Evolutionary conservation across 2,329 filamentous ascomycete genomes (phyloP).

Genomic region (Diaporthe humulicola): DNA sequence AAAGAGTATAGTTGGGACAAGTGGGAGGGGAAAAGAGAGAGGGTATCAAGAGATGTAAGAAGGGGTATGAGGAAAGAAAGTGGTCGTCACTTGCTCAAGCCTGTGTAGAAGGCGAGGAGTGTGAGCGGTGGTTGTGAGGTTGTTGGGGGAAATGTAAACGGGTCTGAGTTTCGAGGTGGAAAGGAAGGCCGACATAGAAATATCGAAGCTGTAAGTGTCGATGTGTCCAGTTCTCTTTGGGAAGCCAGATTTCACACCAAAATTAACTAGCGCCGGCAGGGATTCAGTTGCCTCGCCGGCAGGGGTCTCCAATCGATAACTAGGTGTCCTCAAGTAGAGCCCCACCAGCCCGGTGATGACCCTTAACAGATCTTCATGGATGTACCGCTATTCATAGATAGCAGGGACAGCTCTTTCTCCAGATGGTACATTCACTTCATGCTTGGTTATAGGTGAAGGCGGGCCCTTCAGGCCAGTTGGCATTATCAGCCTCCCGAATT

Average conservation of each 20-base stretch:
- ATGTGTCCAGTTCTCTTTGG: constrained; percentile 40
- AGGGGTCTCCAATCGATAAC: constrained; percentile 32
- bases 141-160: not conserved
- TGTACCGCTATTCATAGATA: not conserved
- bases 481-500: constrained; percentile 20
- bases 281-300: constrained; percentile 6
- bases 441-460: not conserved
- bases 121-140: constrained; percentile 10
- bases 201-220: constrained; percentile 39
- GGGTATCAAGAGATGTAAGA: constrained; percentile 46
- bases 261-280: constrained; percentile 35
- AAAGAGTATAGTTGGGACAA: constrained; percentile 39
- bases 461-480: constrained; percentile 22
- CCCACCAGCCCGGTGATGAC: not conserved
- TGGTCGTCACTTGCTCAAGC: constrained; percentile 37
- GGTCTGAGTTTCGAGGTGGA: constrained; percentile 15
- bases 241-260: constrained; percentile 39
- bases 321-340: constrained; percentile 5
- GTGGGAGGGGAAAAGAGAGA: constrained; percentile 46
- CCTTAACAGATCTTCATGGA: not conserved
- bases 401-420: not conserved
- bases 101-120: constrained; percentile 32
- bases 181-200: constrained; percentile 35
- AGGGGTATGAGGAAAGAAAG: constrained; percentile 37
- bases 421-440: not conserved